A percentile compares a stretch with the other conserved stretches of the same genome.
Conservation (phyloP, 1,284 basidiomycete species). For the Sphagnurus paluster region DNA sequence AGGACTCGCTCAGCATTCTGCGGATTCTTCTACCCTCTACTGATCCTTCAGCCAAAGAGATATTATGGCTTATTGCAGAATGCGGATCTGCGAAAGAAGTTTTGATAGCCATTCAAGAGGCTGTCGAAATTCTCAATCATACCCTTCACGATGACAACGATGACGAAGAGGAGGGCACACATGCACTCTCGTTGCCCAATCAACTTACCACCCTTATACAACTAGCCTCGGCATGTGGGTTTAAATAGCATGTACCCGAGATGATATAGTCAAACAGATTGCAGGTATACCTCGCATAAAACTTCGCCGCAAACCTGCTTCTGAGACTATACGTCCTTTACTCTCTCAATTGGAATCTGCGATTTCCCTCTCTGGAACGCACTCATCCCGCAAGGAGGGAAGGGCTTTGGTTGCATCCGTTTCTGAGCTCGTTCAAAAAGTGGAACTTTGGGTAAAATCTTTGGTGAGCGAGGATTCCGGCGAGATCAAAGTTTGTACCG, state of each 20-base stretch:
- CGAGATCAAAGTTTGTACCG: slow-evolving; percentile 26
- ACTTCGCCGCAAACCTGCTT: slow-evolving; percentile 42
- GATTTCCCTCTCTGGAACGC: slow-evolving; percentile 28
- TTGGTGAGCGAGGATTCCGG: slow-evolving; percentile 18
- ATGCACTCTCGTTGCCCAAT: slow-evolving; percentile 10
- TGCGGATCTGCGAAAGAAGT: slow-evolving; percentile 58
- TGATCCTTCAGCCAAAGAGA: slow-evolving; percentile 37
- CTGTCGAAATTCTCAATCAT: slow-evolving; percentile 45
- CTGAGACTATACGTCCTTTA: slow-evolving; percentile 44
- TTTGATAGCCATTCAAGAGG: slow-evolving; percentile 60
- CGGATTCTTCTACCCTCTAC: slow-evolving; percentile 43
- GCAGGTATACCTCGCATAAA: slow-evolving; percentile 53
- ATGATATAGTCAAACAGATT: not conserved
- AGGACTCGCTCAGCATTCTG: slow-evolving; percentile 56
- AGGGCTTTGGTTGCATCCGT: slow-evolving; percentile 36
- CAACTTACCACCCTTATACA: slow-evolving; percentile 38
- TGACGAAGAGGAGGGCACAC: slow-evolving; percentile 19
- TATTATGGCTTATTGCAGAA: slow-evolving; percentile 45
- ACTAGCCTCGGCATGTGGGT: slow-evolving; percentile 40
- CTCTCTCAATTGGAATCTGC: slow-evolving; percentile 39
- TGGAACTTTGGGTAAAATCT: slow-evolving; percentile 32
- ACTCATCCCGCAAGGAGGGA: slow-evolving; percentile 33
- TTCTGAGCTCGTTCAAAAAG: slow-evolving; percentile 30
- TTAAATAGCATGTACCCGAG: slow-evolving; percentile 6
- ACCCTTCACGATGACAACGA: slow-evolving; percentile 33